Evolutionary conservation across 345 rosid genomes (phyloP), one percentile per base, ranked within the genome.

Genomic region (Brassica napus): DNA sequence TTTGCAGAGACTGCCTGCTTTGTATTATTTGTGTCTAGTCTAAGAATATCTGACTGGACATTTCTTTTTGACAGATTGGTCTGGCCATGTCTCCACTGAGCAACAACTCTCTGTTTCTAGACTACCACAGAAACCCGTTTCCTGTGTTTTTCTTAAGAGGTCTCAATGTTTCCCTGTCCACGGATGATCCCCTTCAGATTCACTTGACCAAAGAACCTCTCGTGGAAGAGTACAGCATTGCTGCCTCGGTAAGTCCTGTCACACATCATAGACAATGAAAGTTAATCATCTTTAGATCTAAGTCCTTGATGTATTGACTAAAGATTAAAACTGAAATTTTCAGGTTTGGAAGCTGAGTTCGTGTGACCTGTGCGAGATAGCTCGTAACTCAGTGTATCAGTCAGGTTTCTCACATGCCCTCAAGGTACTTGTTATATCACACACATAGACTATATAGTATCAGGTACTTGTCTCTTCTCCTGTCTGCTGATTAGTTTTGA

Each of bases 261-360:
- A 44, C 49, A 44, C 52, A 44, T 44, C 54, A 12, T 44, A 0
- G 0, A 44, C 15, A 44, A 44, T 44, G 15, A 4, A 44, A 44
- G 92, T 65, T 71, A 57, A 3, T 23, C 15, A 35, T 66, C 2
- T 4, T 18, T 30, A 3, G 21, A 66, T 9, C 1, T 39, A 14
- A 23, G 14, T 68, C 49, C 47, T 68, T 47, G 55, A 62, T 75
- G 61, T 31, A 18, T 3, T 32, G 8, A 67, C 21, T 57, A 4
- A 67, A 58, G 31, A 28, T 68, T 28, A 69, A 24, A 62, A 68
- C 14, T 66, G 64, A 16, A 34, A 6, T 37, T 61, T 71, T 28
- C 85, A 94, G 99, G 96, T 93, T 34, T 93, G 99, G 98, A 95
- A 95, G 86, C 85, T 93, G 89, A 95, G 99, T 86, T 82, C 99